phyloP scores from a whole-genome alignment of 1,284 basidiomycete genomes.

The Irpex sp. region DNA sequence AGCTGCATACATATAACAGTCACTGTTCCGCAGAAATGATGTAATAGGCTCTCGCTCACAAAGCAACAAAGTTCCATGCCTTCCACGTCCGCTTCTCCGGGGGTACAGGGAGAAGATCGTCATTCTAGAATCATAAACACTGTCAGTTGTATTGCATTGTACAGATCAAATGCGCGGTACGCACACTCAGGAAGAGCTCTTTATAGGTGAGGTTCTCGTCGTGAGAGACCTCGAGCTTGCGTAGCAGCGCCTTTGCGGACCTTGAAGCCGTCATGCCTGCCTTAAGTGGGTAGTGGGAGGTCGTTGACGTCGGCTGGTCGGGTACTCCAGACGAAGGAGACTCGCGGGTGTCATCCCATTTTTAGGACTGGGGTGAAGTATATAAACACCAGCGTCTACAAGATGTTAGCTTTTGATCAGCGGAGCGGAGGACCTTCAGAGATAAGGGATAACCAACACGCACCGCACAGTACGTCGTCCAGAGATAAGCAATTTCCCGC shows the following conservation, averaged over 20 bases:
- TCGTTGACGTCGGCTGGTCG: neutral
- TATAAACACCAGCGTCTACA: neutral
- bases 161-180: conserved; percentile 14
- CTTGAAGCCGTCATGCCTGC: conserved; percentile 1
- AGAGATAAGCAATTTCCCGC: neutral
- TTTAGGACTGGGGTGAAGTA: neutral
- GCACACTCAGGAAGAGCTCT: conserved; percentile 25
- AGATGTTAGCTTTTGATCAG: neutral
- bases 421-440: neutral
- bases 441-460: neutral
- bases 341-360: neutral
- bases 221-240: conserved; percentile 22
- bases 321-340: neutral
- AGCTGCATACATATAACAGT: conserved; percentile 39
- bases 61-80: conserved; percentile 58
- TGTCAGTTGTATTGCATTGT: conserved; percentile 16
- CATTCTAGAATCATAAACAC: conserved; percentile 40
- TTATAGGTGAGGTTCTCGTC: conserved; percentile 21
- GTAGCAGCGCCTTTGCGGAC: conserved; percentile 15
- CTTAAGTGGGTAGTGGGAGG: neutral
- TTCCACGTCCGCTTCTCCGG: conserved; percentile 58
- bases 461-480: neutral
- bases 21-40: neutral
- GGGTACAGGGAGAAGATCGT: conserved; percentile 60
- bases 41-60: conserved; percentile 49